A percentile compares a stretch with the other conserved stretches of the same genome.
Conservation (phyloP, 2,329 filamentous ascomycete genomes). For the Venturia nashicola region DNA sequence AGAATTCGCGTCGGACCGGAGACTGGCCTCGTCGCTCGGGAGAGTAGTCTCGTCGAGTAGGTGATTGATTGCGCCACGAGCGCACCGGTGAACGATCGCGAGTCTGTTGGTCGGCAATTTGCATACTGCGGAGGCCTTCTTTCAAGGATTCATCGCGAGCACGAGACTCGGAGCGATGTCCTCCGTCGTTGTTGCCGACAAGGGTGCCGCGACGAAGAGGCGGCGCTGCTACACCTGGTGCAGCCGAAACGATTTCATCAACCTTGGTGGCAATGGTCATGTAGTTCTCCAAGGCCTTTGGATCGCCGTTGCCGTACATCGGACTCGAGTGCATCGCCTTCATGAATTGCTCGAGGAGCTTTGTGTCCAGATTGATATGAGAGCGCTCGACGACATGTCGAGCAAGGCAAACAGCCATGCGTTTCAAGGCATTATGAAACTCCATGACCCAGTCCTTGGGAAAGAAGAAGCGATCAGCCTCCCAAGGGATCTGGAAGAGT, state of each 20-base stretch:
- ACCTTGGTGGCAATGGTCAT: not conserved
- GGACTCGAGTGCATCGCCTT: not conserved
- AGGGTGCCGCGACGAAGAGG: not conserved
- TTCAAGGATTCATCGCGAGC: not conserved
- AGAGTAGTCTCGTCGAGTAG: not conserved
- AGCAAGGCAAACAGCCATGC: slow-evolving; percentile 4
- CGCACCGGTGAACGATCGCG: not conserved
- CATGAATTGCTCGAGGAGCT: slow-evolving; percentile 1
- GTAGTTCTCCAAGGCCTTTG: not conserved
- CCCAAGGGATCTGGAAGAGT: not conserved
- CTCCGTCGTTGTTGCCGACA: not conserved
- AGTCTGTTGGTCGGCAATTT: not conserved
- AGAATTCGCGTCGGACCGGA: not conserved
- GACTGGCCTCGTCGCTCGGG: not conserved
- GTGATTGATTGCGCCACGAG: not conserved
- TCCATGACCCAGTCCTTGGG: not conserved
- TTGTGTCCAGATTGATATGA: not conserved
- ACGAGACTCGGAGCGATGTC: not conserved
- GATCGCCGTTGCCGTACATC: slow-evolving; percentile 1
- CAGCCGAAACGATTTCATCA: not conserved
- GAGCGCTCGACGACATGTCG: not conserved
- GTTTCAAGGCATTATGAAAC: not conserved
- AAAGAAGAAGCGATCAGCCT: slow-evolving; percentile 3
- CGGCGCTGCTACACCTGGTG: not conserved
- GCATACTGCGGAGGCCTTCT: not conserved